These are phyloP conservation scores for Heritiera fomes DNA, from an alignment of 345 rosid species.

Conservation along the genomic window DNA sequence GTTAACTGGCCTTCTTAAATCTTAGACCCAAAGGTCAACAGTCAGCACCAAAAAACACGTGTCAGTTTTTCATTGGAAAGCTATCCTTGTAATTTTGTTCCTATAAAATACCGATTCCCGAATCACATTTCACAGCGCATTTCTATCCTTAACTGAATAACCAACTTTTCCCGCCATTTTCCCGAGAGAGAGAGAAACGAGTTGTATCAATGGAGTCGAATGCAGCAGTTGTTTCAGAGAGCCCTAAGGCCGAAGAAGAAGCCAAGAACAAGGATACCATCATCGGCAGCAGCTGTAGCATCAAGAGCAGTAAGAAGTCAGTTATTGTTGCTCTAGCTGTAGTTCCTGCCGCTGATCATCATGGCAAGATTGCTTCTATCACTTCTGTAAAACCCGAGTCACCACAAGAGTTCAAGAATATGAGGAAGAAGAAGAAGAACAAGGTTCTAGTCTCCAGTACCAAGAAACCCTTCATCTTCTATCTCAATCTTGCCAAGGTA, in stretches of 20 bases:
- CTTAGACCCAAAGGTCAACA: not conserved
- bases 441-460: conserved; percentile 35
- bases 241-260: conserved; percentile 5
- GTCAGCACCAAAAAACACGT: not conserved
- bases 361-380: not conserved
- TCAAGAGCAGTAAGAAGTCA: not conserved
- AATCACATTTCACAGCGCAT: not conserved
- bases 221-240: conserved; percentile 11
- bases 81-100: not conserved
- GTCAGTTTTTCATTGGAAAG: not conserved
- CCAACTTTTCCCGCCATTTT: conserved; percentile 19
- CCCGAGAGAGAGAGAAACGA: not conserved
- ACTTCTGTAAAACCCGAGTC: conserved; percentile 10
- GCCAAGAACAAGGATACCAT: conserved; percentile 9
- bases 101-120: not conserved
- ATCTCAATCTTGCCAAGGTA: conserved; percentile 45
- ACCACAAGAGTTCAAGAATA: conserved; percentile 6
- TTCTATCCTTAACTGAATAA: not conserved
- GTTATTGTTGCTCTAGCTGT: not conserved
- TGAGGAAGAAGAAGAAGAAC: not conserved
- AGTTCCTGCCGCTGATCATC: not conserved
- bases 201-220: conserved; percentile 29
- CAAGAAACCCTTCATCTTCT: conserved; percentile 44
- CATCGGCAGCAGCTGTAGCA: not conserved
- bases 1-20: not conserved